Evolutionary conservation across 805 yeast genomes (phyloP), one percentile per base, ranked within the genome.

Genomic region (Barnettozyma wickerhamii): DNA sequence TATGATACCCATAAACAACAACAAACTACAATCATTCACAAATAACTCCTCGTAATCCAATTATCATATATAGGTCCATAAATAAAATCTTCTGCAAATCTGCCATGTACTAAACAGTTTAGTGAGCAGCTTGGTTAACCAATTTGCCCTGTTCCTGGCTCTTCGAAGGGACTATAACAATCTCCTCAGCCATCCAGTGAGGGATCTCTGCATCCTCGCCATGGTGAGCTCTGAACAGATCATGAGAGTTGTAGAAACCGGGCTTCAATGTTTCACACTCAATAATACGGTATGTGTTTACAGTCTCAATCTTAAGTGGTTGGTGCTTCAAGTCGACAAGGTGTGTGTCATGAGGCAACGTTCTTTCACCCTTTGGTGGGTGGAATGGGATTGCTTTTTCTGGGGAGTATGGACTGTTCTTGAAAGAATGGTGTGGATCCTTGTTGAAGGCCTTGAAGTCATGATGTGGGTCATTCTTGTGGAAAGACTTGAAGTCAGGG

Each of bases 281-380:
- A 35, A 40, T 38, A 19, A 40, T 40, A 30, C 43, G 38, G 23
- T 32, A 43, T n/a, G n/a, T n/a, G n/a, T n/a, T n/a, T n/a, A n/a
- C n/a, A n/a, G n/a, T n/a, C n/a, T n/a, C n/a, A n/a, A n/a, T n/a
- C n/a, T n/a, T n/a, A n/a, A n/a, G n/a, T n/a, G n/a, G n/a, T n/a
- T n/a, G n/a, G n/a, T n/a, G n/a, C n/a, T n/a, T n/a, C n/a, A n/a
- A n/a, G n/a, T n/a, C n/a, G n/a, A n/a, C n/a, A n/a, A n/a, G n/a
- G n/a, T n/a, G n/a, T n/a, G n/a, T n/a, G n/a, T n/a, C n/a, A n/a
- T n/a, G n/a, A n/a, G n/a, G n/a, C n/a, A n/a, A n/a, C n/a, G n/a
- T n/a, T n/a, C 15, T 24, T 26, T 24, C 23, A 26, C 37, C 37
- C n/a, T 35, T n/a, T n/a, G n/a, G n/a, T n/a, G n/a, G n/a, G n/a